A percentile compares a stretch with the other conserved stretches of the same genome.
phyloP scores from a whole-genome alignment of 345 rosid species.

The Murraya paniculata region DNA sequence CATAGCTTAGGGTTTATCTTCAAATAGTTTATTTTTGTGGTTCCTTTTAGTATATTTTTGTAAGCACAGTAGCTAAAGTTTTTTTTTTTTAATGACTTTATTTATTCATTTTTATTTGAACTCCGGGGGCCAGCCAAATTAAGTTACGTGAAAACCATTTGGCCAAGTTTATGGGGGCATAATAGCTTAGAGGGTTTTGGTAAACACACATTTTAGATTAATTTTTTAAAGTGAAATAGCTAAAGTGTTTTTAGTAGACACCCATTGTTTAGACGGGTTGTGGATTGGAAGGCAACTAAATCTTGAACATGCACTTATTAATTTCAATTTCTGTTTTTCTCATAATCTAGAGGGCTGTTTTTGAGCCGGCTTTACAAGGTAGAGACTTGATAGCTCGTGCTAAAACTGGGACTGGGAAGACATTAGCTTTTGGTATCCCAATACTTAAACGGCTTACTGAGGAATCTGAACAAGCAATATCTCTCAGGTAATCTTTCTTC shows the following conservation, averaged over 20 bases:
- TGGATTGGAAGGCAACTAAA: background rate
- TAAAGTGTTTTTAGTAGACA: no score
- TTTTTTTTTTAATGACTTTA: no score
- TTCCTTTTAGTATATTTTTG: background rate
- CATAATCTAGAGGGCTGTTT: conserved; percentile 70
- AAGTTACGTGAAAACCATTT: no score
- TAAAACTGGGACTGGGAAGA: conserved; percentile 99
- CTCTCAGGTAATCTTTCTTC: conserved; percentile 47
- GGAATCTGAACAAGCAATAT: conserved; percentile 38
- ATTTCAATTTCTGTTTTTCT: no score
- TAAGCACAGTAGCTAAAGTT: background rate
- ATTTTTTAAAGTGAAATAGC: no score
- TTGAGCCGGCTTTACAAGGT: conserved; percentile 82
- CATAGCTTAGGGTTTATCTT: background rate
- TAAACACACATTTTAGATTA: no score
- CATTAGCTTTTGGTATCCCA: conserved; percentile 94
- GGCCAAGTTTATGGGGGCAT: no score
- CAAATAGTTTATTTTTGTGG: background rate
- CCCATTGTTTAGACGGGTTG: no score
- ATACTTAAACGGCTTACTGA: conserved; percentile 80
- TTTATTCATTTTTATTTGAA: no score
- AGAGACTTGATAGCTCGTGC: conserved; percentile 95
- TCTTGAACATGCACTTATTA: background rate
- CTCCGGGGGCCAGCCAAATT: no score
- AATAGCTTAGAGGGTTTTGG: no score